Conservation (phyloP, 108 stramenopile species). For the Skeletonema menzelii region DNA sequence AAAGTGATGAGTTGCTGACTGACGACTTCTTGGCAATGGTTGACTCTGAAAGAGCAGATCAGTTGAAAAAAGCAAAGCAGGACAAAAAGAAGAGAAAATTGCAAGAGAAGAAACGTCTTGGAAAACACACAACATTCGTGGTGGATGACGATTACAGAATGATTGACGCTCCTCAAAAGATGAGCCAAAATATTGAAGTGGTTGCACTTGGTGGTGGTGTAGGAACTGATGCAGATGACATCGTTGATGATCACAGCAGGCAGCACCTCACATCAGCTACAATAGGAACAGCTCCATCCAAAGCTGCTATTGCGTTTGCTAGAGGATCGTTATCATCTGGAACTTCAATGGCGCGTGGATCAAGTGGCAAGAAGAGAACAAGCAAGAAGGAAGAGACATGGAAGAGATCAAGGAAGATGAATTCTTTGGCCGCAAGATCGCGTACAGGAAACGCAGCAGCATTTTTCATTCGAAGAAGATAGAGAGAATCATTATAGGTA, state of each 20-base stretch:
- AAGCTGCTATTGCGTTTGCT: slow-evolving; percentile 26
- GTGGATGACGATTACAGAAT: slow-evolving; percentile 23
- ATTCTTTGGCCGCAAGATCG: slow-evolving; percentile 11
- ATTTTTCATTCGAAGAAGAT: slow-evolving; percentile 28
- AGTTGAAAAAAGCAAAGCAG: slow-evolving; percentile 15
- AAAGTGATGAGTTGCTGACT: slow-evolving; percentile 11
- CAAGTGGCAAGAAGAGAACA: slow-evolving; percentile 23
- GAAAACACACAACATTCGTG: slow-evolving; percentile 43
- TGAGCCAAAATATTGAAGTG: slow-evolving; percentile 32
- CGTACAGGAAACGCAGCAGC: slow-evolving; percentile 25
- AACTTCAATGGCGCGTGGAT: slow-evolving; percentile 23
- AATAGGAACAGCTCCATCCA: slow-evolving; percentile 25
- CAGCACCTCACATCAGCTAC: slow-evolving; percentile 29
- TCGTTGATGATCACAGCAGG: slow-evolving; percentile 4
- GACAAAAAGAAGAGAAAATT: slow-evolving; percentile 28
- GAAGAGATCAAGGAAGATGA: slow-evolving; percentile 34
- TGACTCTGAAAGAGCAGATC: slow-evolving; percentile 38
- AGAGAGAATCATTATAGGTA: background rate
- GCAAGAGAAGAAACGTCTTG: slow-evolving; percentile 18
- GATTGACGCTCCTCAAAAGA: slow-evolving; percentile 12
- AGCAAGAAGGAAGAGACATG: slow-evolving; percentile 34
- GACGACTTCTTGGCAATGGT: slow-evolving; percentile 43
- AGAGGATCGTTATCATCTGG: slow-evolving; percentile 27
- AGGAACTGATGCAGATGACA: background rate
- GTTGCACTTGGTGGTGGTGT: slow-evolving; percentile 23